A percentile compares a stretch with the other conserved stretches of the same genome.
Conservation (phyloP, 2,329 filamentous ascomycete genomes). For the Xylariaceae sp. region DNA sequence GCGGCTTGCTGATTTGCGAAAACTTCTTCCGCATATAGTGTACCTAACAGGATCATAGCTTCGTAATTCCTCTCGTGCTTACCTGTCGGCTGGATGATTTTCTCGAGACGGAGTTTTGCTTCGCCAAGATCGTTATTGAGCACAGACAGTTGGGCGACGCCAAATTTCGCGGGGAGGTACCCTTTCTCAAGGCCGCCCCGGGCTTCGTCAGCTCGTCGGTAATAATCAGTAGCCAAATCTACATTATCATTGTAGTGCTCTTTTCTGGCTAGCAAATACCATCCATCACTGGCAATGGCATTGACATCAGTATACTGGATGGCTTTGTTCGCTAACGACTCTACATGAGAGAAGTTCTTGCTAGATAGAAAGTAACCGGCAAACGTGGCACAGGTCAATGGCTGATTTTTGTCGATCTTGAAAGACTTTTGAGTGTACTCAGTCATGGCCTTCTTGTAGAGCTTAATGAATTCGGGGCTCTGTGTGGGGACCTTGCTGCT, state of each 20-base stretch:
- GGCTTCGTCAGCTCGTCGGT: slow-evolving; percentile 84
- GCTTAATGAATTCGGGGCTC: slow-evolving; percentile 73
- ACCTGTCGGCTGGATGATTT: slow-evolving; percentile 82
- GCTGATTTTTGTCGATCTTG: slow-evolving; percentile 86
- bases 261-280: slow-evolving; percentile 89
- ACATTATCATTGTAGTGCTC: slow-evolving; percentile 77
- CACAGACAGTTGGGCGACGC: slow-evolving; percentile 82
- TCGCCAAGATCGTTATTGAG: slow-evolving; percentile 79
- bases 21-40: slow-evolving; percentile 89
- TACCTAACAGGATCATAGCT: slow-evolving; percentile 86
- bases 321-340: slow-evolving; percentile 82
- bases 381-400: slow-evolving; percentile 85
- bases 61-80: slow-evolving; percentile 58
- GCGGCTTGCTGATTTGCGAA: slow-evolving; percentile 69
- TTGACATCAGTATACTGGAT: slow-evolving; percentile 96
- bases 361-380: slow-evolving; percentile 82
- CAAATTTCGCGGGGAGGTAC: slow-evolving; percentile 91
- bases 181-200: slow-evolving; percentile 86
- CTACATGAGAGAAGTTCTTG: slow-evolving; percentile 74
- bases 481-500: slow-evolving; percentile 78
- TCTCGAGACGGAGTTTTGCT: slow-evolving; percentile 88
- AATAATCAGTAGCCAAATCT: slow-evolving; percentile 75
- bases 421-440: slow-evolving; percentile 91
- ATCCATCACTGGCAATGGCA: slow-evolving; percentile 92
- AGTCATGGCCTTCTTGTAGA: slow-evolving; percentile 92